Base-by-base conservation (phyloP, 805 yeast species). In the Jamesozyma spencerorum region DNA sequence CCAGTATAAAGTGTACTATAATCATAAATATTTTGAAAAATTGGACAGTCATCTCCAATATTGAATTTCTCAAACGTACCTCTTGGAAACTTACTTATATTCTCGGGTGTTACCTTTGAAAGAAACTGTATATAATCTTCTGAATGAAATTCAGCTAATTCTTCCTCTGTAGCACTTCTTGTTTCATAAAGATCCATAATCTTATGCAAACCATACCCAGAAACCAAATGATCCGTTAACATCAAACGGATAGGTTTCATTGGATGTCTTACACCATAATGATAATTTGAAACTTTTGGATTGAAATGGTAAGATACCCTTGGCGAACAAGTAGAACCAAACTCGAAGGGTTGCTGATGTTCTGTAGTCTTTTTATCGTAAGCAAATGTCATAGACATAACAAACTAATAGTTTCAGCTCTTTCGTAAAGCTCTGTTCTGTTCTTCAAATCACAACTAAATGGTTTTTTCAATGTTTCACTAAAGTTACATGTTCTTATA, bases 221-320 rank as follows among this genome's bases (percentile, higher is more conserved):
- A 75, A 39, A 90, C 90, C 46, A 90, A 66, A 58, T 88, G 95
- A 63, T 90, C 97, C 0, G 98, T 90, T 34, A 90, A 72, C 88
- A 87, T 81, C 46, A 92, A 68, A 48, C 98, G 68, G 61, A 88
- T 85, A 13, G 98, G 98, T 60, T 90, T 90, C 98, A 90, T 90
- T n/a, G 98, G 98, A 62, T 90, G 98, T 45, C 79, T 75, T 1
- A 85, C 83, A 14, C 98, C 98, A 60, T 85, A 88, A 55, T 88
- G 96, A 62, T 80, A 88, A 48, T 76, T 74, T 1, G 85, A 71
- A 0, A 81, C 94, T 39, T 80, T 77, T 19, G 87, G 84, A 60
- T 87, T 87, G 63, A 74, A 85, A 61, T 87, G 97, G 63, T 87
- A 87, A 7, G 95, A 85, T 1, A 87, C 95, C 54, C 75, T 65